Evolutionary conservation across 2,329 filamentous ascomycete genomes (phyloP), one percentile per base, ranked within the genome.

Genomic region (Exserohilum rostratum): DNA sequence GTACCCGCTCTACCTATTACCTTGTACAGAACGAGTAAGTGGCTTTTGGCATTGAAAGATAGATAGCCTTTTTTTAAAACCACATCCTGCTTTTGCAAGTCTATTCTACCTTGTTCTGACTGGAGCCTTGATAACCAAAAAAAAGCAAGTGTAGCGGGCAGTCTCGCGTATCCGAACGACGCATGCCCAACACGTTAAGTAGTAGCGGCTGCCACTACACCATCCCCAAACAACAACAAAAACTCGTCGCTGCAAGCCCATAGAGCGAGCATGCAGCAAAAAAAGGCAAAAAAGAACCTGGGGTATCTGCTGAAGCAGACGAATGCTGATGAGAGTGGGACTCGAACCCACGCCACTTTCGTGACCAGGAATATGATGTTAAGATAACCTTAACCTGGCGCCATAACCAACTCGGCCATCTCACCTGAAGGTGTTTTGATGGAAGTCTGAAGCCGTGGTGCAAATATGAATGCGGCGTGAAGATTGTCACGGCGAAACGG

Each of bases 291-390:
- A 65, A 47, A 57, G 39, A 55, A 53, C 30, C 65, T 67, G 62
- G 63, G 48, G 12, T 61, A 57, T 58, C 62, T 58, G 48, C 46
- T 39, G 15, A 48, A 18, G 50, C 48, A 58, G 65, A 72, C 67
- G 64, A 71, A 72, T 69, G 52, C 44, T 74, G 72, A 75, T 71
- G 69, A 73, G 71, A 73, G 70, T 72, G 70, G 70, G 72, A 75
- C 70, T 74, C 66, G 70, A 73, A 74, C 72, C 70, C 72, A 72
- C 72, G 72, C 71, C 69, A 71, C 66, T 73, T 72, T 69, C 70
- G 68, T 70, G 69, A 73, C 70, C 69, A 73, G 71, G 68, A 71
- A 66, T 51, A 46, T 43, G n/a, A 15, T 61, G 55, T 50, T 55
- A 53, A 68, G 65, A 54, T 46, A 45, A 53, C 66, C 66, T 67